Base-by-base conservation (phyloP, 805 yeast species). In the Candida xyloterini region DNA sequence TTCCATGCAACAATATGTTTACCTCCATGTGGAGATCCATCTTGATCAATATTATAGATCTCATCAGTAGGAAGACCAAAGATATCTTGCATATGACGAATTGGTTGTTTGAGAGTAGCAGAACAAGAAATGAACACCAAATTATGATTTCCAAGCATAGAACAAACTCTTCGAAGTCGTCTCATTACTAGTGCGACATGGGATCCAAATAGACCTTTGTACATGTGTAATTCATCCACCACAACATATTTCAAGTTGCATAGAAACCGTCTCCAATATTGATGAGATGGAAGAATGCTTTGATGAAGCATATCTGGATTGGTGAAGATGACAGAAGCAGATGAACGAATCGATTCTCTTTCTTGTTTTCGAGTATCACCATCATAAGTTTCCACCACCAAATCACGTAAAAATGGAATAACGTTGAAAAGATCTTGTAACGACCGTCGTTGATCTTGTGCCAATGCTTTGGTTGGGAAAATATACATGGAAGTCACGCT, bases 391-490 rank as follows among this genome's bases (percentile, higher is more conserved):
- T 83, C 91, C 2, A 81, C 84, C 1, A 73, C 59, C 1, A 81
- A 65, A 13, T 67, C 66, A 3, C 60, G 53, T 2, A 70, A 49
- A 10, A 63, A 62, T 0, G 79, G 77, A 35, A 85, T 71, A 26
- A 63, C 63, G 5, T 70, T 62, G 30, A 83, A 62, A 9, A 84
- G 62, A 15, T 74, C 79, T 34, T 72, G 71, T 40, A 93, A 65
- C n/a, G 95, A 79, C 47, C 95, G 68, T 53, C 82, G 82, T 61
- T 93, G 99, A 67, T 93, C 99, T 56, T 93, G 99, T 0, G 99
- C 98, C 36, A 93, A 68, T 0, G 99, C 99, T 56, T 93, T 93
- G 0, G 99, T 93, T 2, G 99, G 99, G 53, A 93, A 93, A 10
- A 93, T 80, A 52, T 84, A 89, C 68, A 95, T 69, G 8, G 96